A percentile compares a stretch with the other conserved stretches of the same genome.
These are phyloP conservation scores for Malus orientalis DNA, from an alignment of 306 rosid species.

Conservation along the genomic window DNA sequence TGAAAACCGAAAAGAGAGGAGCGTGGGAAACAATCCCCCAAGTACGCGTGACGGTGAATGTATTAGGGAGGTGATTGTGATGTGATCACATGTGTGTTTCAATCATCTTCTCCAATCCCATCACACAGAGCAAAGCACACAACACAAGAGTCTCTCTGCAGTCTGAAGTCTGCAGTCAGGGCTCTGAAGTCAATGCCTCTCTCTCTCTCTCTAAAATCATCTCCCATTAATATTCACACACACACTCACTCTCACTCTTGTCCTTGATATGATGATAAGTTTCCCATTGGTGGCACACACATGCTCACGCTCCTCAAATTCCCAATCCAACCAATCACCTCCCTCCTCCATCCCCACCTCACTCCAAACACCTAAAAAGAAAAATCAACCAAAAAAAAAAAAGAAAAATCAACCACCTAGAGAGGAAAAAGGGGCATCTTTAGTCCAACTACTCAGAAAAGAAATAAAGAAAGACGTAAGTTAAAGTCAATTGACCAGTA, in stretches of 20 bases:
- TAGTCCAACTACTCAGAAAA: not conserved
- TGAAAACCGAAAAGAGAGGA: not conserved
- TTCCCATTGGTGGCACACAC: conserved; percentile 27
- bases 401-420: not conserved
- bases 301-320: conserved; percentile 21
- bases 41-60: not conserved
- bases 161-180: conserved; percentile 6
- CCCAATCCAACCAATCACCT: conserved; percentile 29
- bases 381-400: not conserved
- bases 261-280: conserved; percentile 1
- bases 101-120: conserved; percentile 35
- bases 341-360: not conserved
- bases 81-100: conserved; percentile 16
- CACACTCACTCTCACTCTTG: not conserved
- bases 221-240: not conserved
- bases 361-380: not conserved
- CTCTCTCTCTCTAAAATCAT: not conserved
- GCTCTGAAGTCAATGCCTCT: conserved; percentile 54
- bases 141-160: conserved; percentile 15
- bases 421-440: not conserved
- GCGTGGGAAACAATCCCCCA: not conserved
- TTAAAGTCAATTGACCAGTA: not conserved
- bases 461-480: not conserved
- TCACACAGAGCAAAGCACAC: conserved; percentile 12
- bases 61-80: not conserved